Base-by-base conservation (phyloP, 768 basidiomycete genomes). In the Lenzites betulinus region DNA sequence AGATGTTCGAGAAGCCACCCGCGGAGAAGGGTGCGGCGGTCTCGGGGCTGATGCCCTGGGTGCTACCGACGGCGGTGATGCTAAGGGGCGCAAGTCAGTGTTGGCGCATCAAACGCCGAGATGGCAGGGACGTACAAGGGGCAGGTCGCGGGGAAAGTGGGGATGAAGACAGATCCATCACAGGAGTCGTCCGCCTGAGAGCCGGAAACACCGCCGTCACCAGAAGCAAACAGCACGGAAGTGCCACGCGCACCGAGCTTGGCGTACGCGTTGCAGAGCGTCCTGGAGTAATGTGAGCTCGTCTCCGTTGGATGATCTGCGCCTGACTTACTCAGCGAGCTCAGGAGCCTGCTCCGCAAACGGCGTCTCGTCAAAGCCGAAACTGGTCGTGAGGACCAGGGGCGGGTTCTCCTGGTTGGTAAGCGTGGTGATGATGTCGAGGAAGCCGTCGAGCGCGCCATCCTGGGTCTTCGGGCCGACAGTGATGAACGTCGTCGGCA, bases 161-260 rank as follows among this genome's bases (percentile, higher is more conserved):
- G 70, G 7, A 74, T 50, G 69, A 77, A 78, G 25, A 52, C 66
- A 5, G 49, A 59, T 62, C 74, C 76, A 63, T 89, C 89, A 68
- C 72, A 73, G 65, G 72, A 72, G 22, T 38, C n/a, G 20, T 51
- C 41, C 28, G 62, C 28, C 55, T 71, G 69, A 4, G 66, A 63
- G 15, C 75, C 75, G 9, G 69, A 71, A 47, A 75, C 75, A 51
- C 75, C 76, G 36, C 73, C 74, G 53, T 77, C 75, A 30, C 76
- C 77, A 8, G 77, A 75, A 0, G 73, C 70, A 65, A 76, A 76
- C 26, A 78, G 63, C 58, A 77, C 65, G 2, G 73, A 74, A 9
- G 69, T 67, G n/a, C 76, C 76, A 30, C 72, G 73, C 8, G 74
- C 72, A 42, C 74, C 74, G 38, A 78, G 72, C 57, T 73, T 71